These are phyloP conservation scores for Epichloe uncinata DNA, from an alignment of 2,329 filamentous ascomycete species.

Conservation along the genomic window DNA sequence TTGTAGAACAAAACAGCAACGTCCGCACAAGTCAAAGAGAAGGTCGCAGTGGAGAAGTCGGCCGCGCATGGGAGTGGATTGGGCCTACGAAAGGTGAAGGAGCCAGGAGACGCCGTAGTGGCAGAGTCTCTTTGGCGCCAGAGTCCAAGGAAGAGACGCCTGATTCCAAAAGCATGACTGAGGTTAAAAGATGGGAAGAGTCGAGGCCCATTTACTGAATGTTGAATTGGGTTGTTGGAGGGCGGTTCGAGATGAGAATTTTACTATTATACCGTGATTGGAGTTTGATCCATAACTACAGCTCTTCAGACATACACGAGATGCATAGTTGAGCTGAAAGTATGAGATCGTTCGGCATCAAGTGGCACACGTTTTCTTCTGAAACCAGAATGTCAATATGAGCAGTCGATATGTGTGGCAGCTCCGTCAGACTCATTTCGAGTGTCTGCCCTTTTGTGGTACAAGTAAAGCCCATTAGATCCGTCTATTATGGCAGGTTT, in stretches of 20 bases:
- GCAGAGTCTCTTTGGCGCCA: constrained; percentile 33
- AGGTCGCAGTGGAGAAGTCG: constrained; percentile 51
- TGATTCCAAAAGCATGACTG: constrained; percentile 10
- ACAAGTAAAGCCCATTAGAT: too few relatives aligned
- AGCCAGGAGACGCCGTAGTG: constrained; percentile 35
- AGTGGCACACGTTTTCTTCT: too few relatives aligned
- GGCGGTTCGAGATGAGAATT: neutral
- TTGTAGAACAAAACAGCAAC: constrained; percentile 91
- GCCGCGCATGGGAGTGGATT: constrained; percentile 58
- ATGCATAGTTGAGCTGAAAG: too few relatives aligned
- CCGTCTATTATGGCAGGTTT: too few relatives aligned
- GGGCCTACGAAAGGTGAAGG: constrained; percentile 38
- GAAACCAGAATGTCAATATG: too few relatives aligned
- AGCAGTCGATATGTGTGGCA: too few relatives aligned
- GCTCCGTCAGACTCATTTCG: too few relatives aligned
- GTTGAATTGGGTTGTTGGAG: neutral
- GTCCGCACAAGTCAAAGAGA: constrained; percentile 63
- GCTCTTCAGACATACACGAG: neutral
- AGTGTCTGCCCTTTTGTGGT: too few relatives aligned
- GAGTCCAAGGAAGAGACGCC: constrained; percentile 25
- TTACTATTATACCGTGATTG: neutral
- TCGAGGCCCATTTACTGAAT: constrained; percentile 27
- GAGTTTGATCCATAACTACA: neutral
- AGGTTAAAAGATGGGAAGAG: constrained; percentile 28
- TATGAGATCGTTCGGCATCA: too few relatives aligned